Conservation (phyloP, 441 rosid genomes). For the Metrosideros polymorpha region DNA sequence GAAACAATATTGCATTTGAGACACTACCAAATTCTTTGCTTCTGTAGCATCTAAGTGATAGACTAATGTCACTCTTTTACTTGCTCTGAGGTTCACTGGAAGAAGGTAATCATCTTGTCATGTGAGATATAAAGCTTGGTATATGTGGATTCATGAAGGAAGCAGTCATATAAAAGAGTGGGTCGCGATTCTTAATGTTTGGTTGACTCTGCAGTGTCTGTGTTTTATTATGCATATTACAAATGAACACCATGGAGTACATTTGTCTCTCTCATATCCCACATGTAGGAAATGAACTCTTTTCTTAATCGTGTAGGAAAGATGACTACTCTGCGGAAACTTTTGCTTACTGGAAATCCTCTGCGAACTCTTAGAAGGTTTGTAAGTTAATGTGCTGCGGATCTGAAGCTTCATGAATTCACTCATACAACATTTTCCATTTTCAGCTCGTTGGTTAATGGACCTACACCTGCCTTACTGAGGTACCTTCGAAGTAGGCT, state of each 20-base stretch:
- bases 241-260: not conserved
- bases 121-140: not conserved
- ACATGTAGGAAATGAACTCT: not conserved
- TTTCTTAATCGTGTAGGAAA: conserved; percentile 42
- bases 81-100: not conserved
- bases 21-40: not conserved
- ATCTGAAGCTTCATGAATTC: not conserved
- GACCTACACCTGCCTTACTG: conserved; percentile 82
- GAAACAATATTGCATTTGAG: not conserved
- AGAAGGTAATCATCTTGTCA: not conserved
- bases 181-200: not conserved
- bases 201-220: not conserved
- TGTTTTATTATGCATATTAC: not conserved
- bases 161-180: not conserved
- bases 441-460: conserved; percentile 79
- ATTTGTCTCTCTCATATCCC: not conserved
- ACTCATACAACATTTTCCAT: not conserved
- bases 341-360: conserved; percentile 79
- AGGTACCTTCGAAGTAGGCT: conserved; percentile 79
- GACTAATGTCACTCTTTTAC: not conserved
- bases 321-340: conserved; percentile 74
- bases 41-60: not conserved
- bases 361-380: conserved; percentile 87
- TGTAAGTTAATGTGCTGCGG: not conserved
- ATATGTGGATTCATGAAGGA: not conserved